These are phyloP conservation scores for Lepiota brunneoincarnata DNA, from an alignment of 768 basidiomycete genomes.

Conservation along the genomic window DNA sequence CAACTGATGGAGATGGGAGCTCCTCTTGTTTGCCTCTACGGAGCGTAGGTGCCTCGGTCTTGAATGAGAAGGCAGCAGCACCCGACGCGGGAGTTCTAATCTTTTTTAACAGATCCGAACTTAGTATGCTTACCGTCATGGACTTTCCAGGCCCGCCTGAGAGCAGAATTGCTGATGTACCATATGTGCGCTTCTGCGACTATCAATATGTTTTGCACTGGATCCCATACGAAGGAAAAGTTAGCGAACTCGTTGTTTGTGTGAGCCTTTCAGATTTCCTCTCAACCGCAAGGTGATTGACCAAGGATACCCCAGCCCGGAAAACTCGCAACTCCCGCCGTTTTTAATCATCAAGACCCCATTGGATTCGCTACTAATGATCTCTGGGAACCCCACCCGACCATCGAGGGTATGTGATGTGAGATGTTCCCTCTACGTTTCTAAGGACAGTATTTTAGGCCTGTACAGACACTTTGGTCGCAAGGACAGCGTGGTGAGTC, in stretches of 20 bases:
- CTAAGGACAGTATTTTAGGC: not conserved
- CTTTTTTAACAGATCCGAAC: slow-evolving; percentile 16
- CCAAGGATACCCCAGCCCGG: slow-evolving; percentile 11
- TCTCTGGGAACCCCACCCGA: slow-evolving; percentile 20
- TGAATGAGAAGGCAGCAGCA: not conserved
- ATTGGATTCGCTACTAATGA: slow-evolving; percentile 19
- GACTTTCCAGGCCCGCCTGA: slow-evolving; percentile 5
- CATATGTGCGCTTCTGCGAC: slow-evolving; percentile 11
- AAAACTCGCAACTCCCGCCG: slow-evolving; percentile 14
- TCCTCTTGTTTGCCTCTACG: slow-evolving; percentile 6
- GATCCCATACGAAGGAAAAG: slow-evolving; percentile 3
- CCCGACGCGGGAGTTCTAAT: not conserved
- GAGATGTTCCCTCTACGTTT: not conserved
- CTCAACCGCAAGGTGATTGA: not conserved
- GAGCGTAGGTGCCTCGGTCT: not conserved
- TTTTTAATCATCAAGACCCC: slow-evolving; percentile 18
- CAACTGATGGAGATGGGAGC: slow-evolving; percentile 7
- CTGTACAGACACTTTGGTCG: slow-evolving; percentile 20
- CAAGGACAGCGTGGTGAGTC: slow-evolving; percentile 19
- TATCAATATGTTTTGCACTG: slow-evolving; percentile 11
- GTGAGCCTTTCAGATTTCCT: slow-evolving; percentile 11
- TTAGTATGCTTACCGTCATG: slow-evolving; percentile 5
- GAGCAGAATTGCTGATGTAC: slow-evolving; percentile 7
- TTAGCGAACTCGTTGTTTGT: slow-evolving; percentile 17
- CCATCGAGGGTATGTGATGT: slow-evolving; percentile 8